Conservation (phyloP, 805 yeast species). For the Saccharomycodes ludwigii region DNA sequence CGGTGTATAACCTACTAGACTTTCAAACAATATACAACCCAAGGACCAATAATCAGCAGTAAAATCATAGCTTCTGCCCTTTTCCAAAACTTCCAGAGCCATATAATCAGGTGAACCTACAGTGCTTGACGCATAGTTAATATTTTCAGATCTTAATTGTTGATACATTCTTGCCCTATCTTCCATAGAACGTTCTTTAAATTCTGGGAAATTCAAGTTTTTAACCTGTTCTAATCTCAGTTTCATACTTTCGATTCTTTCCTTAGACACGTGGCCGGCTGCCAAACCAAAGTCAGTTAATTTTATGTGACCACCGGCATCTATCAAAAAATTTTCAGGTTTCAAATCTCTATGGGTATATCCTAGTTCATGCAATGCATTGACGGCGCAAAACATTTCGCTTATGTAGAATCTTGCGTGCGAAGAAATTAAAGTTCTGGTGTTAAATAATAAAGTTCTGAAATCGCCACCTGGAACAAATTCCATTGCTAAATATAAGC, state of each 20-base stretch:
- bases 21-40: constrained; percentile 94
- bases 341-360: constrained; percentile 95
- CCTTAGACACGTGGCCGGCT: constrained; percentile 88
- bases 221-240: constrained; percentile 56
- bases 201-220: constrained; percentile 53
- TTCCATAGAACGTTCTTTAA: constrained; percentile 57
- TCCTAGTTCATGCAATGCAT: constrained; percentile 87
- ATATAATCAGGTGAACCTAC: constrained; percentile 98
- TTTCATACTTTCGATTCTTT: constrained; percentile 88
- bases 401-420: constrained; percentile 92
- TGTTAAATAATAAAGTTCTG: constrained; percentile 84
- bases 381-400: constrained; percentile 93
- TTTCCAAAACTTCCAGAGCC: constrained; percentile 92
- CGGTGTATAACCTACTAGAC: constrained; percentile 94
- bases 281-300: constrained; percentile 95
- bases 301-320: constrained; percentile 82
- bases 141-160: constrained; percentile 58
- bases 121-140: constrained; percentile 84
- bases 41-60: constrained; percentile 98
- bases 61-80: constrained; percentile 81
- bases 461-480: constrained; percentile 99
- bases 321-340: constrained; percentile 88
- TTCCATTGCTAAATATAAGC: constrained; percentile 94
- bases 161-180: constrained; percentile 85
- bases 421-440: constrained; percentile 84